Evolutionary conservation across 495 filamentous ascomycete genomes (phyloP), one percentile per base, ranked within the genome.

Genomic region (Ramalina intermedia): DNA sequence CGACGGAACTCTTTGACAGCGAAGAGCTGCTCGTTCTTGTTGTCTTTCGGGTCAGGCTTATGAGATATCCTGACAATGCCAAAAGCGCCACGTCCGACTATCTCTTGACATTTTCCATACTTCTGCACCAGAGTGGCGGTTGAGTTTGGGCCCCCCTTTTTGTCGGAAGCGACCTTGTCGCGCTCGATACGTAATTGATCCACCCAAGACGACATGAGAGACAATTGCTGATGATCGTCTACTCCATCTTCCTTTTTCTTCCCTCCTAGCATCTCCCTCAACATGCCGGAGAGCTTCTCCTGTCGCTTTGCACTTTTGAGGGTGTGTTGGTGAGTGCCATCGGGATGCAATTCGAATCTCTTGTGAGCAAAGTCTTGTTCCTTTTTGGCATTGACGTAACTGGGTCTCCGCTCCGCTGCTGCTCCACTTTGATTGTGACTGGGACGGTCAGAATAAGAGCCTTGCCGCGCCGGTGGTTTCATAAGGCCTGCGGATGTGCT

Each of bases 21-120:
- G 60, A 89, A 99, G 11, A 96, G 74, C 67, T 91, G 91, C 65
- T 96, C 93, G 39, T 75, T 70, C 48, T 76, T 79, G 26, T 82
- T 82, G 61, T 88, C 87, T 48, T 70, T 76, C 12, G 87, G 84
- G 49, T 90, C 78, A 37, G 86, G 77, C 65, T 96, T 96, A 72
- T 99, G 91, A n/a, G 91, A 94, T 61, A 96, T 94, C 35, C 93
- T 79, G 51, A 99, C 93, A 46, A 99, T 88, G 38, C 91, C 91
- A 59, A 99, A 99, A 38, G 91, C 91, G 40, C 91, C 91, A 40
- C 89, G 87, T n/a, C 91, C 91, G 17, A 96, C 86, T 43, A 99
- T 80, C 66, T 96, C 93, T 63, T 96, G 91, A 63, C 91, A 96
- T 70, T 96, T 96, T 52, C 91, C 91, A 61, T 99, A 99, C 61